Conservation (phyloP, 331 rosid species). For the Quercus phellos region DNA sequence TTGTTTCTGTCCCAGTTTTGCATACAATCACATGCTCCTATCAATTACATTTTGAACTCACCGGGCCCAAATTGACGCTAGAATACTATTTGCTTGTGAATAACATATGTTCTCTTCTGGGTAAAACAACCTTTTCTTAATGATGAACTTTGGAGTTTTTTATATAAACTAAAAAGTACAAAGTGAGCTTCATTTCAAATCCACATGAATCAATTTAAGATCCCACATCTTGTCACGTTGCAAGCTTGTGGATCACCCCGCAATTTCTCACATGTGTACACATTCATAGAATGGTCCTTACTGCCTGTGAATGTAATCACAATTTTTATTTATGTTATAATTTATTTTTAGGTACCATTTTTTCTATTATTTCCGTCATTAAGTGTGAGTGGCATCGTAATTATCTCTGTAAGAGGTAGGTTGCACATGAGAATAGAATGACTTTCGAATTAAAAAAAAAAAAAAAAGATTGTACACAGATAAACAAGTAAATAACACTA, state of each 20-base stretch:
- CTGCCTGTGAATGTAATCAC: slow-evolving; percentile 16
- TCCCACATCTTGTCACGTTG: slow-evolving; percentile 10
- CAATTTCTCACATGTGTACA: not conserved
- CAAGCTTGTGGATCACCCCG: not conserved
- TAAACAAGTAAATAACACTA: not conserved
- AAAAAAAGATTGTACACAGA: too few species aligned
- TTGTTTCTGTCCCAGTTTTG: slow-evolving; percentile 17
- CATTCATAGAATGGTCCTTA: not conserved
- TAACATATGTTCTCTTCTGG: not conserved
- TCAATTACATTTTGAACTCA: slow-evolving; percentile 45
- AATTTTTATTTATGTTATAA: not conserved
- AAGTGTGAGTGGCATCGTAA: not conserved
- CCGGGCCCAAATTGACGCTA: slow-evolving; percentile 27
- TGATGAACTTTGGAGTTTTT: slow-evolving; percentile 20
- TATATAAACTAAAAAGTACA: slow-evolving; percentile 1
- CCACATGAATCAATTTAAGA: not conserved
- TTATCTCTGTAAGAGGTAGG: too few species aligned
- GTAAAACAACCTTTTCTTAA: not conserved
- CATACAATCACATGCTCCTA: slow-evolving; percentile 29
- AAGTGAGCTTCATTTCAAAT: not conserved
- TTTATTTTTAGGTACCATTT: too few species aligned
- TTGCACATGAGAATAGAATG: too few species aligned
- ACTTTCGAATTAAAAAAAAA: too few species aligned
- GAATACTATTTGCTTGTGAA: slow-evolving; percentile 49
- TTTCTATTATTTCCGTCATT: too few species aligned